Evolutionary conservation across 1,284 basidiomycete species (phyloP), one percentile per base, ranked within the genome.

Genomic region (Cryptococcus jaspeensis): DNA sequence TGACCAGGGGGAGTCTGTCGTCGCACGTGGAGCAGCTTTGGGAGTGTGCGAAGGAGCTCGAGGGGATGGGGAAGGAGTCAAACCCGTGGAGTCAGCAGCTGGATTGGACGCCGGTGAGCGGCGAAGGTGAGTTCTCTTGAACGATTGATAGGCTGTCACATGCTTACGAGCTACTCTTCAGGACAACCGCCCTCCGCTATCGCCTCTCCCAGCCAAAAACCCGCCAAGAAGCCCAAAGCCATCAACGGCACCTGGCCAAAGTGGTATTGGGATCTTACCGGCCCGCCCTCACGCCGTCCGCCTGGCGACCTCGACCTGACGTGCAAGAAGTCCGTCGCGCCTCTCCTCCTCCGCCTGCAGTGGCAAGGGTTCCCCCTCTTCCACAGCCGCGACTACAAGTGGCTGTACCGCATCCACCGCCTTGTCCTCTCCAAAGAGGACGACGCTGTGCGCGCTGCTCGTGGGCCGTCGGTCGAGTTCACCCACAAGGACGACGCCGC

Each of bases 261-360:
- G 71, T 99, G 96, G 95, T 99, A 92, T 73, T 95, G 90, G 91
- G 92, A 98, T 40, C 83, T 93, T 49, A 78, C 80, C 49, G 71
- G 74, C 11, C 74, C 80, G 0, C 58, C 69, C 1, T 67, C 62
- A 13, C 69, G 67, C 38, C 53, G 67, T 5, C 56, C 67, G 0
- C 53, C 61, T 25, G 79, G 80, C 22, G 69, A 86, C 2, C 82
- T 97, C 32, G 92, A 96, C 67, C 80, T 99, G 54, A 94, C 94
- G 2, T 85, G 90, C 44, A 87, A 92, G 45, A 92, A 86, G 62
- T 85, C 88, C 15, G 81, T 92, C 36, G 85, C 94, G 0, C 92
- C 94, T 0, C 80, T 97, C 3, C 84, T 99, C 1, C 83, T 99
- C 6, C 86, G 85, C 11, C 81, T 99, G 28, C 88, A 88, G 0